Percentiles rank a stretch among this genome's conserved stretches.
phyloP scores from a whole-genome alignment of 176 grass and related monocot genomes.

The Aegilops sharonensis region DNA sequence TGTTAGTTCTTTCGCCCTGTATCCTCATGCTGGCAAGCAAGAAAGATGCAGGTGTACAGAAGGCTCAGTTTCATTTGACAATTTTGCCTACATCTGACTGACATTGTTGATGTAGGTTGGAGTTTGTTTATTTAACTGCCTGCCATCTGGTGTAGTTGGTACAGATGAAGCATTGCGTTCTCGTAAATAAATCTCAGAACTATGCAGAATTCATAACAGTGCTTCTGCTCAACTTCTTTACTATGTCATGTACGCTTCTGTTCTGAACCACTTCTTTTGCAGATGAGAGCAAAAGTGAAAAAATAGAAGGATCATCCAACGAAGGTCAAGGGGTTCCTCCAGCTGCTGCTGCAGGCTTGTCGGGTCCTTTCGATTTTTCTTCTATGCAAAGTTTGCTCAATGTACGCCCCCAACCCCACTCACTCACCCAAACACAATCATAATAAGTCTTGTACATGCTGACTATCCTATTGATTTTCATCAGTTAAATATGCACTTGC shows the following conservation, averaged over 20 bases:
- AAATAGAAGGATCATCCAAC: constrained; percentile 63
- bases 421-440: neutral
- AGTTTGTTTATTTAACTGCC: neutral
- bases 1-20: neutral
- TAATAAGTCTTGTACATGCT: neutral
- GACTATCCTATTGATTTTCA: neutral
- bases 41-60: neutral
- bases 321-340: constrained; percentile 38
- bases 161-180: neutral
- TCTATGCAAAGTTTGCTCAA: constrained; percentile 74
- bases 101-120: neutral
- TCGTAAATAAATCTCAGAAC: neutral
- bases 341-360: constrained; percentile 29
- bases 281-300: constrained; percentile 58
- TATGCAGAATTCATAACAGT: neutral
- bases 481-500: neutral
- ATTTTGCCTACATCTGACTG: neutral
- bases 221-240: constrained; percentile 9
- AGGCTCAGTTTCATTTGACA: neutral
- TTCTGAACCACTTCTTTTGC: constrained; percentile 15
- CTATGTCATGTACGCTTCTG: neutral
- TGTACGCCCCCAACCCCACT: constrained; percentile 31
- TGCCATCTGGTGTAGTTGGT: neutral
- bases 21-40: neutral
- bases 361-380: constrained; percentile 77